phyloP scores from a whole-genome alignment of 2,329 filamentous ascomycete genomes.

The Chalaropsis thielavioides region DNA sequence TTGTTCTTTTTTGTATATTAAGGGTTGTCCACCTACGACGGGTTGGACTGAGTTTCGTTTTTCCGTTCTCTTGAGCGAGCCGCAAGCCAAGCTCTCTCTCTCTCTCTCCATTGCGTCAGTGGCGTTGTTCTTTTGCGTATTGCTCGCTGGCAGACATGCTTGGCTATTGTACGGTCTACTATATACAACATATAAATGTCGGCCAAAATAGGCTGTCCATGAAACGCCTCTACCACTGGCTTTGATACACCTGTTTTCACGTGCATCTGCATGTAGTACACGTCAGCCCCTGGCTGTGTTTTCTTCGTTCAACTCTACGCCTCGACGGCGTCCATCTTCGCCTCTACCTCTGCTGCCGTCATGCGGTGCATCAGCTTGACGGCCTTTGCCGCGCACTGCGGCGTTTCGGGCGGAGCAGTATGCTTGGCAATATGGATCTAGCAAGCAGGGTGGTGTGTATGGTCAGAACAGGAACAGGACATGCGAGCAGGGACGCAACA shows the following conservation, averaged over 20 bases:
- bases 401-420: conserved; percentile 35
- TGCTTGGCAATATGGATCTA: conserved; percentile 50
- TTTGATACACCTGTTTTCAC: no score
- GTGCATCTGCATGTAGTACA: no score
- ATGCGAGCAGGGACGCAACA: no score
- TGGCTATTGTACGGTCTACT: no score
- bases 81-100: no score
- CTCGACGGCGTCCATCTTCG: conserved; percentile 51
- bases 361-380: conserved; percentile 69
- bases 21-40: neutral
- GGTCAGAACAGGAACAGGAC: neutral
- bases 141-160: no score
- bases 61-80: neutral
- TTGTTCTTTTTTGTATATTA: neutral
- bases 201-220: no score
- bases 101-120: no score
- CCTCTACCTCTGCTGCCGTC: conserved; percentile 48
- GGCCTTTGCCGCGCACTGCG: conserved; percentile 42
- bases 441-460: neutral
- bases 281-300: no score
- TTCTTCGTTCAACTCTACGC: conserved; percentile 10
- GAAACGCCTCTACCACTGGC: no score
- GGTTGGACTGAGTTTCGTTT: neutral
- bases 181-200: no score
- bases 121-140: no score